Base-by-base conservation (phyloP, 371 early-diverging fungal genomes). In the Choanephora cucurbitarum region DNA sequence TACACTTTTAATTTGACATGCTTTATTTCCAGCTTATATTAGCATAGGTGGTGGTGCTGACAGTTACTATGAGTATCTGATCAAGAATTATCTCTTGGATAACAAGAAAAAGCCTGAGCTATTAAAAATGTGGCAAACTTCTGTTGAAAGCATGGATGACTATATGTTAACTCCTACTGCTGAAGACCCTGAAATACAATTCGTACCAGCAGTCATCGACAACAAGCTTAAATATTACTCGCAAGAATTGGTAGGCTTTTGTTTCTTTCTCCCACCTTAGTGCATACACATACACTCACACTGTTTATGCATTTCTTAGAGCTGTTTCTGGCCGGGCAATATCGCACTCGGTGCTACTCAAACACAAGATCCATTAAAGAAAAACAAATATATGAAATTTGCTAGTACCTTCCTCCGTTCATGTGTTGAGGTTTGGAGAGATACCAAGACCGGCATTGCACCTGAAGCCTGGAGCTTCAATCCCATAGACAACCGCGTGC, bases 1-100 rank as follows among this genome's bases (percentile, higher is more conserved):
- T 3, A 28, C 28, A 28, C 28, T 28, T 28, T 22, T 21, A 0
- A 21, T 17, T 24, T 21, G n/a, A n/a, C n/a, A n/a, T 13, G 1
- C 33, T 0, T 44, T 17, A n/a, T 23, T 15, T 15, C 22, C n/a
- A 32, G 6, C 8, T 34, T 41, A 19, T 33, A 56, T 88, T 66
- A 75, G 73, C 44, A 72, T 74, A 23, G 83, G 75, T 13, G 71
- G 73, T 23, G 80, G 83, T 9, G 92, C 90, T 0, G 96, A 97
- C 59, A 91, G 91, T 58, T 97, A 91, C 66, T 97, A 96, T 66
- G 86, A 91, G 69, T 91, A 90, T 52, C 63, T 88, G 54, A 71
- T 90, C 21, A 90, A 91, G 56, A 74, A 84, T 43, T 88, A 83
- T 73, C 49, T 90, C 5, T 58, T 79, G n/a, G 57, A 82, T 39